Evolutionary conservation across 345 rosid species (phyloP), one percentile per base, ranked within the genome.

Genomic region (Eucalyptus decipiens): DNA sequence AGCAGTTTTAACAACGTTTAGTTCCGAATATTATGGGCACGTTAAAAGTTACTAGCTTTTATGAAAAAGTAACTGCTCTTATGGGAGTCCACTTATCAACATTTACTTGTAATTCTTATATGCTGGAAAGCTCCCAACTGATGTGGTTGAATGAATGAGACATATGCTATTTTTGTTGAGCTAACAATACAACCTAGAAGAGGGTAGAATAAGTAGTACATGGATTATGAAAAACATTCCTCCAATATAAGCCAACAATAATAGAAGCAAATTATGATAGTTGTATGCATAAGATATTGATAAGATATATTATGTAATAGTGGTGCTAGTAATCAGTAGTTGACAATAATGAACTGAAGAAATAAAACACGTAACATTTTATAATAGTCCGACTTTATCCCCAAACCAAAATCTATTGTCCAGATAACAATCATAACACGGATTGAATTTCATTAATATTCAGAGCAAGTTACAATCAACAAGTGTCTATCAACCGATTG

Each of bases 381-480:
- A 28, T 60, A 60, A 30, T 60, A 6, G 4, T 60, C 3, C 0
- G 17, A 1, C n/a, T 60, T 60, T 60, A 60, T 60, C 3, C 32
- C 4, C 4, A 28, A 60, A 0, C 2, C 0, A 28, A 12, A 3
- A 0, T 60, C 1, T 30, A 28, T 1, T 28, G 1, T 28, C 3
- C 1, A 60, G 0, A 60, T 60, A 28, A 28, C 2, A 60, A 28
- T 6, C 15, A 12, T 13, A 60, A 1, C 4, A 2, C 0, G 1
- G 4, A 16, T 28, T 13, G 2, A 13, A 60, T 30, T 60, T 30
- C 16, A 28, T 14, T 28, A 60, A 13, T 5, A 58, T 58, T 58
- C 7, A 58, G 1, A 2, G 15, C 7, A 58, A 58, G 65, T 58
- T 26, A 58, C 65, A 11, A 26, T 58, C 3, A 58, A 11, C 14